A percentile compares a stretch with the other conserved stretches of the same genome.
These are phyloP conservation scores for Abelmoschus esculentus DNA, from an alignment of 345 rosid genomes.

Conservation along the genomic window DNA sequence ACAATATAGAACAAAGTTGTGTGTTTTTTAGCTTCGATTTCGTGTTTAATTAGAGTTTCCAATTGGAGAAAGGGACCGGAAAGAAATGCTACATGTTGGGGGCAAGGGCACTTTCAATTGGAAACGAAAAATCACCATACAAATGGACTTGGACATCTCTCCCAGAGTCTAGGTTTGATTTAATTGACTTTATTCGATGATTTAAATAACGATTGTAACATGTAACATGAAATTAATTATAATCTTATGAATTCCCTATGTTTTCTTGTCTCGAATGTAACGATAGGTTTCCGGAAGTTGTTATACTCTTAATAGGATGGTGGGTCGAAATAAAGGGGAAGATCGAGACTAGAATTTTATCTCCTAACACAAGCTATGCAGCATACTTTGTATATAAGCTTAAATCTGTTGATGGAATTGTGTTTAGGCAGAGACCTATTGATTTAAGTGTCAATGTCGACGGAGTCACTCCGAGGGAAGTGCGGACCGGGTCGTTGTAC, in stretches of 20 bases:
- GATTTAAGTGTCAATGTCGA: neutral
- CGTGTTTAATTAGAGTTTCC: constrained; percentile 23
- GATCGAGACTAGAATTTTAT: constrained; percentile 9
- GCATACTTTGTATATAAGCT: constrained; percentile 18
- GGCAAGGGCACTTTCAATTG: constrained; percentile 23
- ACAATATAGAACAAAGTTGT: no score
- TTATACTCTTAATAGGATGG: neutral
- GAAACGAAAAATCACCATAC: constrained; percentile 22
- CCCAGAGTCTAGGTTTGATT: constrained; percentile 21
- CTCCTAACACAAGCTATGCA: constrained; percentile 18
- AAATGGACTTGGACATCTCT: constrained; percentile 25
- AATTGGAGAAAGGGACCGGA: constrained; percentile 24
- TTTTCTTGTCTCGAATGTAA: neutral
- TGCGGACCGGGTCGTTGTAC: neutral
- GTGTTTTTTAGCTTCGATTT: neutral
- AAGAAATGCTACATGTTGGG: constrained; percentile 31
- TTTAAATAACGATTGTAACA: no score
- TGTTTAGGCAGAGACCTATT: neutral
- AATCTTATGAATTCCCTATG: no score
- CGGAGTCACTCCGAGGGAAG: neutral
- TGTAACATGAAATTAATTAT: no score
- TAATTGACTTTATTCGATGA: no score
- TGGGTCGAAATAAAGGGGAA: constrained; percentile 16
- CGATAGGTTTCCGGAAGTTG: constrained; percentile 18
- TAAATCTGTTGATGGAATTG: neutral